A percentile compares a stretch with the other conserved stretches of the same genome.
Evolutionary conservation across 225 moss, liverwort and hornwort genomes (phyloP).

Genomic region (Marchantia paleacea): DNA sequence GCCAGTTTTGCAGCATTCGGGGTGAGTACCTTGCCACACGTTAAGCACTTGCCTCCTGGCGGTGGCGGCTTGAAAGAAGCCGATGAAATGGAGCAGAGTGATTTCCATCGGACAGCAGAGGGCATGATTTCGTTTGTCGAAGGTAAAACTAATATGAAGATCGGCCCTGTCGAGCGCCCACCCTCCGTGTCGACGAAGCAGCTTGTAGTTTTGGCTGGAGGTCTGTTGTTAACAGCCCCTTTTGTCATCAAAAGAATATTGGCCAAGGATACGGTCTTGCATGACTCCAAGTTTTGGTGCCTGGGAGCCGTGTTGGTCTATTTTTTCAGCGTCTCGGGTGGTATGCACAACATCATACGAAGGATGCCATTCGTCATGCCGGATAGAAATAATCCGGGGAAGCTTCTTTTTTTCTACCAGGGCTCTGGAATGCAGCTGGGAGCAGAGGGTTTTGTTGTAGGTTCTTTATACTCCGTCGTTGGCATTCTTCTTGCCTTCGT

Average conservation of each 20-base stretch:
- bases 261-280: conserved; percentile 71
- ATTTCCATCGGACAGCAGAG: conserved; percentile 70
- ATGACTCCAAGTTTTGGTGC: conserved; percentile 84
- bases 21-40: conserved; percentile 70
- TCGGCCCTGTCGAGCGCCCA: conserved; percentile 79
- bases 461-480: conserved; percentile 79
- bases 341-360: conserved; percentile 98
- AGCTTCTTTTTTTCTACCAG: conserved; percentile 87
- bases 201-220: conserved; percentile 48
- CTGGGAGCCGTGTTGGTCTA: conserved; percentile 68
- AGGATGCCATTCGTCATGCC: conserved; percentile 89
- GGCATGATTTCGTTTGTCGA: conserved; percentile 74
- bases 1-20: conserved; percentile 70
- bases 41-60: conserved; percentile 66
- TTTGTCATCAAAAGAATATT: conserved; percentile 69
- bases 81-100: conserved; percentile 64
- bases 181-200: conserved; percentile 74
- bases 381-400: conserved; percentile 75
- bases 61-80: conserved; percentile 52
- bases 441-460: conserved; percentile 93
- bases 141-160: conserved; percentile 57
- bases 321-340: conserved; percentile 98
- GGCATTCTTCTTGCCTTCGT: conserved; percentile 72
- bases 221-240: conserved; percentile 62
- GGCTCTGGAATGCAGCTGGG: conserved; percentile 96